These are phyloP conservation scores for Stachybotrys echinatus DNA, from an alignment of 2,329 filamentous ascomycete species.

Conservation along the genomic window DNA sequence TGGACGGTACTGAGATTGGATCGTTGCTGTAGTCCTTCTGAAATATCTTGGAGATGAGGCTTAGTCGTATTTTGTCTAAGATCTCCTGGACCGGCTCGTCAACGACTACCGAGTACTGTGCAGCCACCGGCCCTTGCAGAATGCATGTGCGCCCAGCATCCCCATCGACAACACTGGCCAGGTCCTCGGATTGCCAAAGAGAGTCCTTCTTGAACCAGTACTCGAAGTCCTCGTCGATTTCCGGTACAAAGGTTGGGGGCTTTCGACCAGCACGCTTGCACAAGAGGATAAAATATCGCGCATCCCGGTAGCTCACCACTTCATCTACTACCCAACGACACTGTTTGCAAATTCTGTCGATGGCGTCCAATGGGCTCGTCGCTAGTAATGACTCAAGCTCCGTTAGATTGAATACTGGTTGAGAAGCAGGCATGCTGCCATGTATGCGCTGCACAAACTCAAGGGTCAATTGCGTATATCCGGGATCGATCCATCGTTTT, in stretches of 20 bases:
- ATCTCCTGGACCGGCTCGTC: constrained; percentile 96
- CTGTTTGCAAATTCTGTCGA: constrained; percentile 72
- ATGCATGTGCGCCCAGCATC: constrained; percentile 96
- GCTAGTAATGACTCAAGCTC: no score
- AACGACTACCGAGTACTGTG: constrained; percentile 79
- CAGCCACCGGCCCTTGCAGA: constrained; percentile 91
- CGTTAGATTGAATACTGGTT: constrained; percentile 66
- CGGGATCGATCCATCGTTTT: constrained; percentile 84
- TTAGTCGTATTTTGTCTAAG: constrained; percentile 81
- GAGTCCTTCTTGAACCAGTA: constrained; percentile 99
- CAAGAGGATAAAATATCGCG: constrained; percentile 91
- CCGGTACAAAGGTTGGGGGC: constrained; percentile 90
- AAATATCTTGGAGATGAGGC: constrained; percentile 77
- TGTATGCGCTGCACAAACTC: constrained; percentile 97
- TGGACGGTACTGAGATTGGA: constrained; percentile 77
- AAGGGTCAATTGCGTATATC: constrained; percentile 75
- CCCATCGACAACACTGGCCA: constrained; percentile 91
- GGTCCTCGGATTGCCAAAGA: constrained; percentile 96
- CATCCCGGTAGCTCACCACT: constrained; percentile 96
- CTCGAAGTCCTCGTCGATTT: constrained; percentile 95
- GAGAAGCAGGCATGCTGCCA: constrained; percentile 97
- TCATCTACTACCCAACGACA: constrained; percentile 86
- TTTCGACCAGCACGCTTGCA: constrained; percentile 92
- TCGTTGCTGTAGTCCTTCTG: constrained; percentile 69
- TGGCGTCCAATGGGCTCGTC: constrained; percentile 68